Percentiles rank a stretch among this genome's conserved stretches.
phyloP scores from a whole-genome alignment of 2,329 filamentous ascomycete species.

The Colletotrichum kahawae region DNA sequence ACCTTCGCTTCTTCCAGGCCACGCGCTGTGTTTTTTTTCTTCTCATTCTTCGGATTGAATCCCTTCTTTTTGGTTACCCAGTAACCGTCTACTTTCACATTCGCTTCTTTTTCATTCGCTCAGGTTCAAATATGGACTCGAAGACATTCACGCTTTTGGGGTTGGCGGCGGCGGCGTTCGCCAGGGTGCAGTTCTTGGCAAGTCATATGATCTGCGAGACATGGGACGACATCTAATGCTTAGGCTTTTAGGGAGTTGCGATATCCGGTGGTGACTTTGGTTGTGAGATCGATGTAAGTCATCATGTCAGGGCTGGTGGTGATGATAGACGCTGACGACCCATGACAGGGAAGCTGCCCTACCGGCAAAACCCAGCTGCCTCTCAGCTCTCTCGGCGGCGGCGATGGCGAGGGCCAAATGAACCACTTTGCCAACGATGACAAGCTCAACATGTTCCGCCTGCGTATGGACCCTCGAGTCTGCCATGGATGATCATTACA shows the following conservation, averaged over 20 bases:
- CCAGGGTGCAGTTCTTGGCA: slow-evolving; percentile 21
- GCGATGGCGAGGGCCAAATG: slow-evolving; percentile 56
- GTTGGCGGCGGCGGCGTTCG: slow-evolving; percentile 10
- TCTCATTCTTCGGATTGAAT: slow-evolving; percentile 12
- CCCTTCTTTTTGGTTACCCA: neutral
- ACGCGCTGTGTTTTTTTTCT: neutral
- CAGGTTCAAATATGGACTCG: slow-evolving; percentile 8
- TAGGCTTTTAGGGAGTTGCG: slow-evolving; percentile 37
- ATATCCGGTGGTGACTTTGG: slow-evolving; percentile 55
- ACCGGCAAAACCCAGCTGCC: slow-evolving; percentile 38
- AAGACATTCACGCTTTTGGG: slow-evolving; percentile 13
- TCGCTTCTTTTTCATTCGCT: slow-evolving; percentile 13
- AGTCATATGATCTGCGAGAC: neutral
- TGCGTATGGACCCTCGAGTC: slow-evolving; percentile 28
- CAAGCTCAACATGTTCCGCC: slow-evolving; percentile 58
- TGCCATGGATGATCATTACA: too few species aligned
- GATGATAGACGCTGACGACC: neutral
- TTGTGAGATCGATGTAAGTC: slow-evolving; percentile 46
- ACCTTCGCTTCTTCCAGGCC: neutral
- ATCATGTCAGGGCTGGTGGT: neutral
- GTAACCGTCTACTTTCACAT: neutral
- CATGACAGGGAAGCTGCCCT: slow-evolving; percentile 42
- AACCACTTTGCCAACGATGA: slow-evolving; percentile 58
- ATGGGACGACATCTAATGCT: slow-evolving; percentile 6
- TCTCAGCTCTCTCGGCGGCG: slow-evolving; percentile 33